Percentiles rank a stretch among this genome's conserved stretches.
These are phyloP conservation scores for Pythium guiyangense DNA, from an alignment of 352 stramenopile species.

Conservation along the genomic window DNA sequence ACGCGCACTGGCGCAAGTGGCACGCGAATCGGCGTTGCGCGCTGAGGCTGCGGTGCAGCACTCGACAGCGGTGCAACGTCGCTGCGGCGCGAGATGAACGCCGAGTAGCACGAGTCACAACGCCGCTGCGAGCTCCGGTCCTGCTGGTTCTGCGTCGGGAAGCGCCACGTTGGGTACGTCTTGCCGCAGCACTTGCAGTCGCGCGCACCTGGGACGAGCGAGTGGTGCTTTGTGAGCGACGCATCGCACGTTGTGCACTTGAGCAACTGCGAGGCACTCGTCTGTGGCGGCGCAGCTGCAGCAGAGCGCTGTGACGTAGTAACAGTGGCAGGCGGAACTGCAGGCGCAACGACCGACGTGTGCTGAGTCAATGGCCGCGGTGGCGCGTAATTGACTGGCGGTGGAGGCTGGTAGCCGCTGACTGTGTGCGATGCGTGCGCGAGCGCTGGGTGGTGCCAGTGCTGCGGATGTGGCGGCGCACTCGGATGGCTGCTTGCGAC, in stretches of 20 bases:
- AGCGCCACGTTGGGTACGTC: neutral
- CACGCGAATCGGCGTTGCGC: too few relatives aligned
- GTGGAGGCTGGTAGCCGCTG: neutral
- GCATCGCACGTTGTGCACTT: neutral
- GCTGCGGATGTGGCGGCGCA: neutral
- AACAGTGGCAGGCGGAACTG: too few relatives aligned
- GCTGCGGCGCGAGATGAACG: neutral
- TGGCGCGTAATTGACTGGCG: constrained; percentile 1
- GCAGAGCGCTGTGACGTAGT: too few relatives aligned
- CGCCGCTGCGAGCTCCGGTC: neutral
- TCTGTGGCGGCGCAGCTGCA: neutral
- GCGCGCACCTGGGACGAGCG: neutral
- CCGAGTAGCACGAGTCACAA: neutral
- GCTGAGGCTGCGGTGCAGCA: too few relatives aligned
- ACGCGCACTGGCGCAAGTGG: neutral
- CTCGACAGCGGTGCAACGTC: neutral
- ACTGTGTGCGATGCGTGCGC: too few relatives aligned
- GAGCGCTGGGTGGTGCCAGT: neutral
- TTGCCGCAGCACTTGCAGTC: neutral
- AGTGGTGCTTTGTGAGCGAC: neutral
- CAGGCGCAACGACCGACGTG: too few relatives aligned
- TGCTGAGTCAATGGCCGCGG: too few relatives aligned
- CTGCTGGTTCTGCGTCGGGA: neutral
- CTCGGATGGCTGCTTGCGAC: neutral
- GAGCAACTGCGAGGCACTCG: neutral